Base-by-base conservation (phyloP, 163 green algal genomes). In the Scenedesmus sp. region DNA sequence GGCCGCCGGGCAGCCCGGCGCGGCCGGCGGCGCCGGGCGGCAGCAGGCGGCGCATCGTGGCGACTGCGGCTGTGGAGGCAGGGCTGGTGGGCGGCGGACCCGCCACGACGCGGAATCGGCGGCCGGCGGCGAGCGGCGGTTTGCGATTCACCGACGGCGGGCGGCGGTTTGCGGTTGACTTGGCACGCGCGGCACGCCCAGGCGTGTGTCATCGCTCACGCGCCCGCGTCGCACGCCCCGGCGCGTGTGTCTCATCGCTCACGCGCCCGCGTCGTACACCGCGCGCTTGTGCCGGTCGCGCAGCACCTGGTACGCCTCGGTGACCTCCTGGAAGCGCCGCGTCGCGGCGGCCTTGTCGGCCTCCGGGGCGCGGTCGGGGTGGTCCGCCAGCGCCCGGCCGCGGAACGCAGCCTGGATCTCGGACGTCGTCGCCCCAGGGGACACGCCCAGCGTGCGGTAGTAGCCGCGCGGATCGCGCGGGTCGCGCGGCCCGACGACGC, bases 291-390 rank as follows among this genome's bases (percentile, higher is more conserved):
- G 39, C 13, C 48, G 34, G 53, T 81, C 73, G 18, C 73, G 28
- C 33, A 81, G 33, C 47, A 81, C 73, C 48, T 74, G 60, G 24
- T 81, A 81, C 17, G 74, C 74, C 63, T 75, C 74, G 7, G 62
- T 81, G 5, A 81, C 7, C 28, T n/a, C 26, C 58, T 82, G 75
- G 57, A 82, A 82, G 17, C 51, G 50, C 51, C 53, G 62, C 7
- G 75, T 77, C 22, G 75, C 75, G 3, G n/a, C n/a, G 20, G 64
- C 36, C 64, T 77, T 76, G 11, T 83, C 65, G 26, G 34, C 56
- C n/a, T 64, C 75, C 13, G 18, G 36, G 54, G 56, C 69, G 11
- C 75, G 24, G 29, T 83, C 75, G 17, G 75, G 75, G 29, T 83
- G 75, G 39, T 77, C 31, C 54, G 63, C 53, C 54, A 83, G 24